Conservation (phyloP, 371 early-diverging fungal genomes). For the Mucor plumbeus region DNA sequence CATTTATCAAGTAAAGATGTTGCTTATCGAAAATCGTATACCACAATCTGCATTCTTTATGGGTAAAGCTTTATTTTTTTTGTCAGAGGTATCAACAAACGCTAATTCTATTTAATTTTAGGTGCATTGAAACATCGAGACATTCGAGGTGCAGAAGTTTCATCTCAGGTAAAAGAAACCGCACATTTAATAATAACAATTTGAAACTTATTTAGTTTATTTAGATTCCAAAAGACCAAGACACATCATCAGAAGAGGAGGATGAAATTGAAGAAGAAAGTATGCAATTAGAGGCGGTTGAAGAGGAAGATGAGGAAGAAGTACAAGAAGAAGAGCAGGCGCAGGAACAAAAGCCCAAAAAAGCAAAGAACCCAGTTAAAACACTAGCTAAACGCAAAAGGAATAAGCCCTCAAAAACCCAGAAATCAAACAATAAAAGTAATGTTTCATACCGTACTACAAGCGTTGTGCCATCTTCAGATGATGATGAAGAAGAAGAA, state of each 20-base stretch:
- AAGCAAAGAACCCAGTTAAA: neutral
- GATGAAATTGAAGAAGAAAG: slow-evolving; percentile 27
- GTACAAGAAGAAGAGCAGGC: neutral
- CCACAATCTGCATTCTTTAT: slow-evolving; percentile 64
- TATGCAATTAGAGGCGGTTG: slow-evolving; percentile 10
- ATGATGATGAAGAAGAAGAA: slow-evolving; percentile 19
- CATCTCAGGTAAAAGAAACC: slow-evolving; percentile 66
- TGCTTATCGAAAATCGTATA: slow-evolving; percentile 75
- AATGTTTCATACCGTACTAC: slow-evolving; percentile 16
- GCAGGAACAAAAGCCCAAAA: neutral
- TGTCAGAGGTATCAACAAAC: neutral
- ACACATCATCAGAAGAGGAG: slow-evolving; percentile 4
- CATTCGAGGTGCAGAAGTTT: slow-evolving; percentile 71
- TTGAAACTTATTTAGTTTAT: neutral
- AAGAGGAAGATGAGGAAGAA: neutral
- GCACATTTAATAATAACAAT: neutral
- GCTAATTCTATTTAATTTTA: slow-evolving; percentile 7
- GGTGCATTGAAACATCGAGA: slow-evolving; percentile 79
- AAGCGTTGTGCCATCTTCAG: slow-evolving; percentile 23
- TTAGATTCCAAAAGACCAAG: slow-evolving; percentile 32
- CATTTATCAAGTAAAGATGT: slow-evolving; percentile 76
- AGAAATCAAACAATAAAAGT: neutral
- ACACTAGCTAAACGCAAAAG: neutral
- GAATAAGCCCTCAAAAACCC: neutral
- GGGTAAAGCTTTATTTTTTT: slow-evolving; percentile 35